These are phyloP conservation scores for Grammothele lineata DNA, from an alignment of 768 basidiomycete species.

Conservation along the genomic window DNA sequence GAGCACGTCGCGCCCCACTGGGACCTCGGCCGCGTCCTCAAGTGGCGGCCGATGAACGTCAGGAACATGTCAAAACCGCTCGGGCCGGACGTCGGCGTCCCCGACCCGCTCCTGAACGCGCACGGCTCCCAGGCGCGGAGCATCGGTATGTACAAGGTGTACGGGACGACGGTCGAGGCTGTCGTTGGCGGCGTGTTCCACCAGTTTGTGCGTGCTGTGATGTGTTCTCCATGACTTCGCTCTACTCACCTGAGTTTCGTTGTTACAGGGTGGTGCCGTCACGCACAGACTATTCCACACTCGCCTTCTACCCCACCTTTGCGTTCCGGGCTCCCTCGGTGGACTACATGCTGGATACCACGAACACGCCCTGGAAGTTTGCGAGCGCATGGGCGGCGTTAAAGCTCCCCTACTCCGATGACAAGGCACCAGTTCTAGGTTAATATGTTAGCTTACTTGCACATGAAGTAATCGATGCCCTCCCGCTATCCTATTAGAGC, in stretches of 20 bases:
- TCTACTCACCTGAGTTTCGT: background rate
- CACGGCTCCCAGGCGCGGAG: conserved; percentile 22
- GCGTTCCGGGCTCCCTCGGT: conserved; percentile 23
- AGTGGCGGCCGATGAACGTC: conserved; percentile 58
- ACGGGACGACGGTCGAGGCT: conserved; percentile 73
- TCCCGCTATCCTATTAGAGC: too few species aligned
- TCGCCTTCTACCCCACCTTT: conserved; percentile 34
- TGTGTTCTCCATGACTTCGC: background rate
- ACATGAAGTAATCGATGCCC: conserved; percentile 16
- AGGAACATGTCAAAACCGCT: conserved; percentile 10
- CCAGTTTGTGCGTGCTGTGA: conserved; percentile 62
- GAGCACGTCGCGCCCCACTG: conserved; percentile 72
- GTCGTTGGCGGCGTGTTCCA: conserved; percentile 73
- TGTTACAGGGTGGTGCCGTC: conserved; percentile 34
- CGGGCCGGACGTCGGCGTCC: conserved; percentile 10
- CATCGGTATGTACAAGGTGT: conserved; percentile 72
- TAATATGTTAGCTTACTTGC: conserved; percentile 11
- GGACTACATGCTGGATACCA: conserved; percentile 42
- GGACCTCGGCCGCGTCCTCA: conserved; percentile 67
- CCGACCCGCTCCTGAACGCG: conserved; percentile 9
- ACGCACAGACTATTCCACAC: conserved; percentile 41
- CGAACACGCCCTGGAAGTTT: conserved; percentile 39
- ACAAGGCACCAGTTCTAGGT: conserved; percentile 1
- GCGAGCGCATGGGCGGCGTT: conserved; percentile 47
- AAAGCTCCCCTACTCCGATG: conserved; percentile 30